Base-by-base conservation (phyloP, 495 filamentous ascomycete genomes). In the Neurospora sp. region DNA sequence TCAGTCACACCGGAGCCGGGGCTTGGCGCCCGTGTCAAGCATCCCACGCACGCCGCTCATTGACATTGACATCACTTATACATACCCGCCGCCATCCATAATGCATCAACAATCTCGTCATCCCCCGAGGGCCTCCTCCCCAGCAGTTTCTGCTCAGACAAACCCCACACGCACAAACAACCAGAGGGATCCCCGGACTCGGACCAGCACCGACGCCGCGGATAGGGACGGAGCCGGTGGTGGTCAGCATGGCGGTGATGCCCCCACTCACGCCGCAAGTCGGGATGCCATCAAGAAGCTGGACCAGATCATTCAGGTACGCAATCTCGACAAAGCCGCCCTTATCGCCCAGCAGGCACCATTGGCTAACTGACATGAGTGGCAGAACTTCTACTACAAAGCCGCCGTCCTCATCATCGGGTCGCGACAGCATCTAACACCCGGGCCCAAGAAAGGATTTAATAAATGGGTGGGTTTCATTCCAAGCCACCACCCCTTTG, bases 71-170 rank as follows among this genome's bases (percentile, higher is more conserved):
- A 66, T 66, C 54, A 66, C 27, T 62, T 62, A 66, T 66, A 66
- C 54, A 35, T 66, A 66, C 12, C 54, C 54, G 54, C 54, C 54
- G 38, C 69, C 75, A 70, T 72, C 54, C 72, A 69, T 71, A 69
- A 96, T 96, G 93, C 93, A 96, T 89, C 93, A 95, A 83, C 90
- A 92, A 83, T 90, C 92, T 75, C 89, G 93, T 77, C 88, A 90
- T 70, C 88, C 91, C 74, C 88, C 88, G 23, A 84, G 87, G 75
- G 86, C 88, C 71, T 82, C 90, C 71, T 90, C 91, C 74, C 89
- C 92, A 73, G 89, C 89, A 73, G 87, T 87, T 76, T 89, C 91
- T 46, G 86, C 88, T 39, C 84, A 88, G 77, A 90, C 90, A 62
- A 91, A 91, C 78, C 86, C 90, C 71, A 84, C 88, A 76, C 87